Base-by-base conservation (phyloP, 2,329 filamentous ascomycete species). In the Whalleya microplaca region DNA sequence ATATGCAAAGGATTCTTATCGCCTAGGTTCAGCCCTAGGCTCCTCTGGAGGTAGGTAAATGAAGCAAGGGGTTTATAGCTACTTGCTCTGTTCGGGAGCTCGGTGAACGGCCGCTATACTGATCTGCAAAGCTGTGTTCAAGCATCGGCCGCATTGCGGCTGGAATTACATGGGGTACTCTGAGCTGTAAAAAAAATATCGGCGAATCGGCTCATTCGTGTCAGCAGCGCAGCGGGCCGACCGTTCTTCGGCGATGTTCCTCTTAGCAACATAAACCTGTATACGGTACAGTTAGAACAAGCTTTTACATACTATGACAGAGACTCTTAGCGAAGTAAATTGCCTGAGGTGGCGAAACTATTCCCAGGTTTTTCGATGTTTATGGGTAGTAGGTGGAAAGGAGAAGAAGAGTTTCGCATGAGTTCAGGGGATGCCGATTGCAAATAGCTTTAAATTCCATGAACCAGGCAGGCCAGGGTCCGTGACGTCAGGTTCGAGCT, bases 1-100 rank as follows among this genome's bases (percentile, higher is more conserved):
- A 56, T 53, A 44, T 46, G 53, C 58, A 61, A 53, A 58, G 61
- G 61, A 46, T 45, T 49, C 49, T 46, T 47, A 49, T 49, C 49
- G 42, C 56, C 53, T 47, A 63, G 60, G 59, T 63, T 59, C 61
- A 61, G 61, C 61, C 61, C 61, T 61, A 61, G 61, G 53, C 58
- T 51, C 41, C 43, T 58, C 58, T 48, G 51, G 54, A 61, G 46
- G 58, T 49, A 58, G 51, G 55, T n/a, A 51, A 51, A 51, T 46
- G 58, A 56, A 45, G 55, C 51, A 55, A 55, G 58, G 58, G 58
- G 51, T 46, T 23, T 23, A 27, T 45, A 14, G 19, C 52, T 51
- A 53, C 23, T 27, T 53, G 44, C 60, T 55, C 55, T 23, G 54
- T 59, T 62, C 32, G 53, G 57, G 43, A 45, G 21, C 51, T 62